A percentile compares a stretch with the other conserved stretches of the same genome.
phyloP scores from a whole-genome alignment of 768 basidiomycete species.

The Gloeophyllum trabeum region DNA sequence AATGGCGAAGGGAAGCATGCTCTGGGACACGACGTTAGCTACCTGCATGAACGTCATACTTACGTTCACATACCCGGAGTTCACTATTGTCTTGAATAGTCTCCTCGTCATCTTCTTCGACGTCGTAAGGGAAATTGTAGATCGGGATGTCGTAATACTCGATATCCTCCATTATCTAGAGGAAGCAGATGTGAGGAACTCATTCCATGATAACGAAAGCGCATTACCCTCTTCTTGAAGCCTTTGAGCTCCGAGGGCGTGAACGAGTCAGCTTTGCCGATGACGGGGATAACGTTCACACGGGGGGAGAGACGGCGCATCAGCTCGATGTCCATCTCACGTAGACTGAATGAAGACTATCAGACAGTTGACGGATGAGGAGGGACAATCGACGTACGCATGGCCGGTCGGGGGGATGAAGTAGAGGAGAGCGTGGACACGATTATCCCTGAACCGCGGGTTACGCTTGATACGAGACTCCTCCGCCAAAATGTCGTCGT shows the following conservation, averaged over 20 bases:
- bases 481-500: constrained; percentile 96
- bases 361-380: neutral
- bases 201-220: neutral
- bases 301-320: constrained; percentile 97
- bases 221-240: constrained; percentile 85
- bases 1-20: constrained; percentile 91
- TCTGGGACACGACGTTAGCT: constrained; percentile 26
- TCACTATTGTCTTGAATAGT: constrained; percentile 97
- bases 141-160: constrained; percentile 97
- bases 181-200: constrained; percentile 1
- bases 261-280: constrained; percentile 92
- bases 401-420: constrained; percentile 99
- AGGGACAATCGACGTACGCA: constrained; percentile 45
- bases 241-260: constrained; percentile 87
- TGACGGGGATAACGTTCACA: constrained; percentile 97
- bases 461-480: constrained; percentile 99
- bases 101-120: constrained; percentile 98
- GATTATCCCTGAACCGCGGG: constrained; percentile 96
- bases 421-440: constrained; percentile 92
- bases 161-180: constrained; percentile 97
- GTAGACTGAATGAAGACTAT: constrained; percentile 37
- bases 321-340: constrained; percentile 98
- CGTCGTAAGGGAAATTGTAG: constrained; percentile 99
- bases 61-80: constrained; percentile 53
- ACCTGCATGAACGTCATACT: neutral